Evolutionary conservation across 345 rosid species (phyloP).

Genomic region (Euclidium syriacum): DNA sequence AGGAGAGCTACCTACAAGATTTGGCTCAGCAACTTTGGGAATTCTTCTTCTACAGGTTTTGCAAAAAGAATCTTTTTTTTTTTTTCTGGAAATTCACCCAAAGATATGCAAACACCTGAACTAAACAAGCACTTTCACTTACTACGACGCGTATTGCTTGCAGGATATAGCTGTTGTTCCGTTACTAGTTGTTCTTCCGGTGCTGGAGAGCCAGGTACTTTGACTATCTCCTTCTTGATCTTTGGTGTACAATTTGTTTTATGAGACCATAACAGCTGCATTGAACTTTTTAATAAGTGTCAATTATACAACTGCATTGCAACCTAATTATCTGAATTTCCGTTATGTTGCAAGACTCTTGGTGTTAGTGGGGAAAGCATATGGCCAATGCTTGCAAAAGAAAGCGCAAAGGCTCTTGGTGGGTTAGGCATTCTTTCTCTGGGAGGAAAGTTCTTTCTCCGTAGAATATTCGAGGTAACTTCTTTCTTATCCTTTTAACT

Average conservation of each 20-base stretch:
- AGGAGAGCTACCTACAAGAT: constrained; percentile 97
- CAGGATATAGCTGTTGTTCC: constrained; percentile 98
- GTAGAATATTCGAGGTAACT: constrained; percentile 80
- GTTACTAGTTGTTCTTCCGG: constrained; percentile 86
- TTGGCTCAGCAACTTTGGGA: constrained; percentile 97
- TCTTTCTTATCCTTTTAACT: background rate
- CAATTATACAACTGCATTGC: background rate
- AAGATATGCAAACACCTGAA: background rate
- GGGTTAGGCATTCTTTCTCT: constrained; percentile 91
- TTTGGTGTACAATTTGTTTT: background rate
- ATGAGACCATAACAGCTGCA: background rate
- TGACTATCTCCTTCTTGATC: background rate
- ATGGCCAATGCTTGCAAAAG: constrained; percentile 86
- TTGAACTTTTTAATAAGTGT: background rate
- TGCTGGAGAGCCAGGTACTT: constrained; percentile 86
- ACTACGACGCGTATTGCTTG: constrained; percentile 25
- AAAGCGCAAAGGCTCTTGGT: constrained; percentile 80
- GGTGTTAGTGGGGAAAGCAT: constrained; percentile 64
- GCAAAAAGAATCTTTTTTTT: background rate
- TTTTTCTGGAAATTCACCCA: background rate
- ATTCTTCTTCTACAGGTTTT: constrained; percentile 93
- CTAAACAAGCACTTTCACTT: background rate
- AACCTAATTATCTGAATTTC: background rate
- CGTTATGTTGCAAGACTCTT: constrained; percentile 41
- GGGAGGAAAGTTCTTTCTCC: constrained; percentile 77